Base-by-base conservation (phyloP, 768 basidiomycete genomes). In the Sutorius australiensis region DNA sequence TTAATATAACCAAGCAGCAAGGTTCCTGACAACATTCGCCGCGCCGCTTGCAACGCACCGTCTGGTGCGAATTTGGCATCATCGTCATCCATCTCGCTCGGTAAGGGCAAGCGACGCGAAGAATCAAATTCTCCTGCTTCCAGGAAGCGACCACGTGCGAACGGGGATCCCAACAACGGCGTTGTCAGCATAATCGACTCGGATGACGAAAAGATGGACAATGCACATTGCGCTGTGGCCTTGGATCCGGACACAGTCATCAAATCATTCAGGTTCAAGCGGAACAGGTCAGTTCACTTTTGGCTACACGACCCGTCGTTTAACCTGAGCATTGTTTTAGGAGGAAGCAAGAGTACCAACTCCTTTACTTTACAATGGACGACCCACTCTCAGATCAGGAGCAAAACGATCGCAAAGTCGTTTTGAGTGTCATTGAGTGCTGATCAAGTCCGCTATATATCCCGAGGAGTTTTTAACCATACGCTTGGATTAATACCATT, bases 281-380 rank as follows among this genome's bases (percentile, higher is more conserved):
- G 65, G 40, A 59, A 46, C 14, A 73, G 67, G 84, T 80, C 36
- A 62, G 79, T 71, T 21, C n/a, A 43, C 11, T 43, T 53, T 46
- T 17, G 24, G 30, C 4, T 32, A 6, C 38, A 46, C 43, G 24
- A 44, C 27, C 13, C 9, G 39, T 8, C 16, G 12, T 30, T 51
- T 21, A 24, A 48, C 38, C 17, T 44, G 28, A 19, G 1, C 14
- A 14, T 37, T 21, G 13, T 51, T 54, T 16, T 37, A 70, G 70
- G 55, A 58, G 51, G 38, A 61, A 76, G 59, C 72, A 80, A 53
- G 76, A 86, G 41, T 93, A 89, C 64, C 93, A 97, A 65, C 80
- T 95, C 16, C 74, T 97, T 30, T 87, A 84, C 61, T 93, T 94
- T 60, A 87, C 89, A 1, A 78, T 93, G 71, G 77, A 75, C 0